phyloP scores from a whole-genome alignment of 352 stramenopile genomes.

The Elongisporangium undulatum region DNA sequence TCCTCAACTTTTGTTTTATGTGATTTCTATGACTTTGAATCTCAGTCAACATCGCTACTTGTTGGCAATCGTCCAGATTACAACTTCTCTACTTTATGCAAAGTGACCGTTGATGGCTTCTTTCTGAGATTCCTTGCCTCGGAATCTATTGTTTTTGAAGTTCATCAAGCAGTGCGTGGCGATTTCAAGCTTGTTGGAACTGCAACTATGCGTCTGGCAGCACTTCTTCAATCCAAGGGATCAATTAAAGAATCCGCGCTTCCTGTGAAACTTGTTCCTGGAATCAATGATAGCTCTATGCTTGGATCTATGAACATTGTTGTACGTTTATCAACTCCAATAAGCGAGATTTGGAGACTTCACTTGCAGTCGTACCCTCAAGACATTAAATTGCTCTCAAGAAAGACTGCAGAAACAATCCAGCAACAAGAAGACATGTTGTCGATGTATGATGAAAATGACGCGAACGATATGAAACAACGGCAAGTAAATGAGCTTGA shows the following conservation, averaged over 20 bases:
- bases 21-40: conserved; percentile 95
- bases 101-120: conserved; percentile 91
- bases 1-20: conserved; percentile 89
- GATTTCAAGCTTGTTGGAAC: conserved; percentile 88
- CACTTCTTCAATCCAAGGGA: conserved; percentile 72
- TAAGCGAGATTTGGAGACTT: conserved; percentile 89
- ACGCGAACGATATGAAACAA: conserved; percentile 10
- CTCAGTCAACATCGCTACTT: conserved; percentile 87
- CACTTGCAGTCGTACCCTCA: conserved; percentile 88
- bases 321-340: conserved; percentile 81
- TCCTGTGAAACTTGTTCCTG: conserved; percentile 32
- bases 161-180: conserved; percentile 83
- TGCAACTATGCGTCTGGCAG: conserved; percentile 54
- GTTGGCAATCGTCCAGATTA: conserved; percentile 79
- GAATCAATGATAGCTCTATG: conserved; percentile 18
- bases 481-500: conserved; percentile 55
- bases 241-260: conserved; percentile 61
- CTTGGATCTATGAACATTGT: conserved; percentile 80
- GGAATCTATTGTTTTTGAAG: conserved; percentile 81
- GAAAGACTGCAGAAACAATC: conserved; percentile 1
- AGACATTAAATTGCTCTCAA: conserved; percentile 60
- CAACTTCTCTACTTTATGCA: conserved; percentile 91
- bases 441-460: conserved; percentile 17
- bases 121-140: conserved; percentile 90
- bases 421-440: conserved; percentile 11